phyloP scores from a whole-genome alignment of 495 filamentous ascomycete species.

The Podospora didyma region DNA sequence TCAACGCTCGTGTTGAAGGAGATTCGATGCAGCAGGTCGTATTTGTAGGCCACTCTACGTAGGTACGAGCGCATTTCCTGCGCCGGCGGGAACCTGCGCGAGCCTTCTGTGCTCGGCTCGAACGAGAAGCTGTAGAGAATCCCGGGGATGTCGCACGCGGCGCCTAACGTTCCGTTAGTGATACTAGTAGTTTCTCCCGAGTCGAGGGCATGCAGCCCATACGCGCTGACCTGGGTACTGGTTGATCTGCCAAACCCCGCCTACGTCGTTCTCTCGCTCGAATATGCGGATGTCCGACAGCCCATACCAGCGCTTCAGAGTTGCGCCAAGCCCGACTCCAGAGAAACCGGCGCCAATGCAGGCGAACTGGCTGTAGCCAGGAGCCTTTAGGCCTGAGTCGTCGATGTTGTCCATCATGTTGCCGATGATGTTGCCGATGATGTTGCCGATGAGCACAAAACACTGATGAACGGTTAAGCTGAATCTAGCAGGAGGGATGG shows the following conservation, averaged over 20 bases:
- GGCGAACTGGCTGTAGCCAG: constrained; percentile 35
- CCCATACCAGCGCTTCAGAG: constrained; percentile 53
- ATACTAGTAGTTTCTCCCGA: too few relatives aligned
- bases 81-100: constrained; percentile 49
- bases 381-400: too few relatives aligned
- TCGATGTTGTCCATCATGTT: too few relatives aligned
- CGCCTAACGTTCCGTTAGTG: neutral
- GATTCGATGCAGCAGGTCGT: constrained; percentile 53
- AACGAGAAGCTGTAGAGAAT: constrained; percentile 62
- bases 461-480: too few relatives aligned
- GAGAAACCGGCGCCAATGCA: constrained; percentile 63
- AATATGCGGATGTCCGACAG: constrained; percentile 62
- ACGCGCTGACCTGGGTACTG: constrained; percentile 51
- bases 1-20: constrained; percentile 56
- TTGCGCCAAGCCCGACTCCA: constrained; percentile 62
- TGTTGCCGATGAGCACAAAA: too few relatives aligned
- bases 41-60: constrained; percentile 53
- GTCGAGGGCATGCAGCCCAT: too few relatives aligned
- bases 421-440: too few relatives aligned
- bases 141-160: constrained; percentile 42
- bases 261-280: constrained; percentile 56
- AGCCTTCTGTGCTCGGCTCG: constrained; percentile 55
- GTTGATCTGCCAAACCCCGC: constrained; percentile 68
- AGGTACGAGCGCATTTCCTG: constrained; percentile 58
- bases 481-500: too few relatives aligned